These are phyloP conservation scores for Trichophyton simii DNA, from an alignment of 2,329 filamentous ascomycete species.

Conservation along the genomic window DNA sequence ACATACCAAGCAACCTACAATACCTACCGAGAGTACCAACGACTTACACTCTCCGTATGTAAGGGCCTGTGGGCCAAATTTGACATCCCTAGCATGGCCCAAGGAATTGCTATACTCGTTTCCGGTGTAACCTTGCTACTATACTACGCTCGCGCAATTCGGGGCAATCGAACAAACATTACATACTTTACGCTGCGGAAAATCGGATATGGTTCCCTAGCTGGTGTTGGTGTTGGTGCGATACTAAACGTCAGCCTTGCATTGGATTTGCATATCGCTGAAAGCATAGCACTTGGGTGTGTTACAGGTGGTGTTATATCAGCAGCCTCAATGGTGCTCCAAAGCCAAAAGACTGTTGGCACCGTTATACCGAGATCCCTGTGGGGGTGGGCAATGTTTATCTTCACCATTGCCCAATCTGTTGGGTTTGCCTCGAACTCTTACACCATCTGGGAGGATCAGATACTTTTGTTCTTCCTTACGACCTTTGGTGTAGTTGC, in stretches of 20 bases:
- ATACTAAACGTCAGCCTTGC: conserved; percentile 16
- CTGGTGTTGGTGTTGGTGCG: conserved; percentile 28
- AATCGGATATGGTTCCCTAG: conserved; percentile 37
- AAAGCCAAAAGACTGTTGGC: conserved; percentile 29
- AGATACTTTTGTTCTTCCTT: conserved; percentile 83
- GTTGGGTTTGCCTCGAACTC: conserved; percentile 93
- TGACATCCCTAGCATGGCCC: conserved; percentile 71
- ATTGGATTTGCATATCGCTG: conserved; percentile 21
- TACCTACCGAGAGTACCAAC: conserved; percentile 62
- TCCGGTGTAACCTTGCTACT: conserved; percentile 56
- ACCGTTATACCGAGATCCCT: conserved; percentile 55
- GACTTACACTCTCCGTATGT: conserved; percentile 64
- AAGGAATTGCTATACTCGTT: conserved; percentile 61
- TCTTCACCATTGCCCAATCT: conserved; percentile 80
- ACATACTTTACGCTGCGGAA: conserved; percentile 41
- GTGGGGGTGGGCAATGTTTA: conserved; percentile 76
- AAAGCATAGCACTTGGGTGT: conserved; percentile 28
- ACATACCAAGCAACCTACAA: conserved; percentile 36
- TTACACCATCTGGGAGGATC: conserved; percentile 97
- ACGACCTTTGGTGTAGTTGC: conserved; percentile 73
- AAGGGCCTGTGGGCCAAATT: conserved; percentile 85
- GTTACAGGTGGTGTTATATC: conserved; percentile 36
- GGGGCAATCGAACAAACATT: conserved; percentile 41
- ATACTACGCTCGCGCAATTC: conserved; percentile 54
- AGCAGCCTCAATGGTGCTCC: conserved; percentile 28